Percentiles rank a stretch among this genome's conserved stretches.
phyloP scores from a whole-genome alignment of 2,329 filamentous ascomycete genomes.

The Fusarium gaditjirri region DNA sequence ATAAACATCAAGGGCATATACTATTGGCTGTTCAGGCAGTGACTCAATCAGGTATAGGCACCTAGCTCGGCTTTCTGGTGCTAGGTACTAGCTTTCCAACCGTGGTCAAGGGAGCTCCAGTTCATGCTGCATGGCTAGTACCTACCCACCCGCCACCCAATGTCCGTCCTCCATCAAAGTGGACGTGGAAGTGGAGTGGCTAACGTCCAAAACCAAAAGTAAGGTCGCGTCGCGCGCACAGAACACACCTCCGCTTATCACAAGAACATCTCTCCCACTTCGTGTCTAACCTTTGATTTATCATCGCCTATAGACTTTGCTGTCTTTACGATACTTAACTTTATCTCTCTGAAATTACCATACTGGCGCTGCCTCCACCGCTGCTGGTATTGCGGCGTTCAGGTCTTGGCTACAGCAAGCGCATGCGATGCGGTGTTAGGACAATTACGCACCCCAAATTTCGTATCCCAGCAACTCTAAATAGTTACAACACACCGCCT shows the following conservation, averaged over 20 bases:
- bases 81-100: neutral
- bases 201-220: conserved; percentile 18
- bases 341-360: conserved; percentile 1
- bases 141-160: neutral
- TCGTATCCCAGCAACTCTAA: conserved; percentile 32
- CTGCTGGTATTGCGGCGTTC: neutral
- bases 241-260: conserved; percentile 42
- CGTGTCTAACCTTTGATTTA: conserved; percentile 18
- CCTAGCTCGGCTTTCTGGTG: neutral
- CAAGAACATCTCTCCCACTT: conserved; percentile 34
- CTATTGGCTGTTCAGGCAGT: conserved; percentile 8
- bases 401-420: conserved; percentile 7
- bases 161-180: neutral
- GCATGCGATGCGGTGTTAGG: conserved; percentile 41
- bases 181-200: conserved; percentile 24
- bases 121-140: neutral
- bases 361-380: conserved; percentile 7
- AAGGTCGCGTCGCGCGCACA: conserved; percentile 43
- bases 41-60: neutral
- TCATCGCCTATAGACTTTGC: conserved; percentile 16
- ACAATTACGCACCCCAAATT: conserved; percentile 34
- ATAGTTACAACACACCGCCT: conserved; percentile 6
- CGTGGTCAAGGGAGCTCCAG: neutral
- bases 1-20: neutral
- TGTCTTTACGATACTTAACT: conserved; percentile 18